Percentiles rank a stretch among this genome's conserved stretches.
Evolutionary conservation across 208 protist species (phyloP).

Genomic region (Leishmania martiniquensis): DNA sequence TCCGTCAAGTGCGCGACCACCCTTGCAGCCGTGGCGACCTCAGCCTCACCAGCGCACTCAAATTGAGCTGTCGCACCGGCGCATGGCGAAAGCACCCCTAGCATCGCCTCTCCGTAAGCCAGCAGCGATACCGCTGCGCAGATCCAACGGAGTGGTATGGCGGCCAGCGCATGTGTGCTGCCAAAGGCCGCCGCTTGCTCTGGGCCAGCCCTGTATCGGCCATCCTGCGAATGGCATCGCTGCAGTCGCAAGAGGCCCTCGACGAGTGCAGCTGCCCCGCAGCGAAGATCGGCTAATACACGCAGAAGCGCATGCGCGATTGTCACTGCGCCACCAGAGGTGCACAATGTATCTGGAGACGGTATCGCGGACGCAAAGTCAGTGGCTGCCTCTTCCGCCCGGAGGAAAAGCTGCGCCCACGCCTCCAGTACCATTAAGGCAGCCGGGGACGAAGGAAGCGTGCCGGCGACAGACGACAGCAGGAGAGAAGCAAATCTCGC

Average conservation of each 20-base stretch:
- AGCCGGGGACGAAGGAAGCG: conserved; percentile 5
- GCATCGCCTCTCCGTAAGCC: conserved; percentile 19
- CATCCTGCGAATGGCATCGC: background rate
- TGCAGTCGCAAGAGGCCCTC: conserved; percentile 5
- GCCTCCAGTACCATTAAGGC: conserved; percentile 17
- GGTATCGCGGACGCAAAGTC: background rate
- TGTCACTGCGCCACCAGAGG: background rate
- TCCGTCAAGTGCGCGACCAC: conserved; percentile 1
- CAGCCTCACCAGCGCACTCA: background rate
- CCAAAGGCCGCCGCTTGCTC: background rate
- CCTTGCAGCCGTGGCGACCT: background rate
- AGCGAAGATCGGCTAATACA: conserved; percentile 21
- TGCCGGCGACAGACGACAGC: conserved; percentile 15
- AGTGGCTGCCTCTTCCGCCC: background rate
- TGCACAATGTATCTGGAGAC: background rate
- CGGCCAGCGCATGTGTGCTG: background rate
- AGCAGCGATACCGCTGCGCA: conserved; percentile 19
- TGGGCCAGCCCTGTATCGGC: background rate
- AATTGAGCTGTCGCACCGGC: background rate
- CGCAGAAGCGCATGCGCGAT: conserved; percentile 12
- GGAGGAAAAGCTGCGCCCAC: conserved; percentile 2
- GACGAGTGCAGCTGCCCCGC: conserved; percentile 4
- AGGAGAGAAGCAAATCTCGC: conserved; percentile 10
- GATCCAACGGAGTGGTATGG: conserved; percentile 18
- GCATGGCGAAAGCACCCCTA: conserved; percentile 1